Evolutionary conservation across 768 basidiomycete genomes (phyloP).

Genomic region (Astraeus odoratus): DNA sequence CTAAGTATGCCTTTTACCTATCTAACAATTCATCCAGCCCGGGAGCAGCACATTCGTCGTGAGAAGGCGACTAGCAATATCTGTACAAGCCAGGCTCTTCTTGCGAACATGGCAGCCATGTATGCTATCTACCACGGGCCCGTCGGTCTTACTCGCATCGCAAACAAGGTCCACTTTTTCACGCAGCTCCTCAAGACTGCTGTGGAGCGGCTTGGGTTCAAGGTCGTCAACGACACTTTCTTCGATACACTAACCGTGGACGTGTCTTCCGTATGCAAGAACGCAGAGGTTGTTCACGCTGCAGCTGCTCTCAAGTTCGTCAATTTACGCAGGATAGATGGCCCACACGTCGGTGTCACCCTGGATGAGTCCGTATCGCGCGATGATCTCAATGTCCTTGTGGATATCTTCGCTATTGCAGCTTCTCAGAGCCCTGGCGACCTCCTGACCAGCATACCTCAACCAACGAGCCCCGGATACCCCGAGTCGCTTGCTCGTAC

Average conservation of each 20-base stretch:
- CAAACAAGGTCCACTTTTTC: constrained; percentile 83
- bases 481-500: constrained; percentile 52
- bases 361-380: constrained; percentile 86
- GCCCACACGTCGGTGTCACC: constrained; percentile 74
- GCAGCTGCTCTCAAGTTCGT: constrained; percentile 59
- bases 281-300: constrained; percentile 59
- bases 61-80: constrained; percentile 99
- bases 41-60: constrained; percentile 94
- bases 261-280: constrained; percentile 51
- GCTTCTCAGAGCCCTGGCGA: constrained; percentile 44
- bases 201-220: constrained; percentile 71
- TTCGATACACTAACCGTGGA: constrained; percentile 90
- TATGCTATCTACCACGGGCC: constrained; percentile 97
- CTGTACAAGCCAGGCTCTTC: constrained; percentile 94
- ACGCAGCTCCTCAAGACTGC: constrained; percentile 67
- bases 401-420: constrained; percentile 75
- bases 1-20: constrained; percentile 58
- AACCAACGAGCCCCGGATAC: constrained; percentile 37
- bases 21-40: constrained; percentile 43
- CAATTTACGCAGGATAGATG: constrained; percentile 78
- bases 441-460: constrained; percentile 41
- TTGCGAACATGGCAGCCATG: constrained; percentile 99
- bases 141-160: constrained; percentile 75
- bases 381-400: constrained; percentile 64
- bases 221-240: constrained; percentile 59